These are phyloP conservation scores for Paramecium biaurelia DNA, from an alignment of 73 alveolate genomes.

Conservation along the genomic window DNA sequence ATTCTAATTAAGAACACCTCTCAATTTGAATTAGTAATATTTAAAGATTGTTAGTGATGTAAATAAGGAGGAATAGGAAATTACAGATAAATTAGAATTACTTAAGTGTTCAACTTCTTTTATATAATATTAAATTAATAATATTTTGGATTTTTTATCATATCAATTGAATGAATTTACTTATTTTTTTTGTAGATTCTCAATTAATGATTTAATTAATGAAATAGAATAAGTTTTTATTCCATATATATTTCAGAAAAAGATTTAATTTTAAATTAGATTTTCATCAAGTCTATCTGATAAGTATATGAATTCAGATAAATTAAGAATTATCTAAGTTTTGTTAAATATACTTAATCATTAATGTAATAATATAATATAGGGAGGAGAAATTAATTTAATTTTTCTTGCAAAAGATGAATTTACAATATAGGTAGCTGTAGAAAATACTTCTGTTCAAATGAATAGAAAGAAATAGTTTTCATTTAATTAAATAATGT, in stretches of 20 bases:
- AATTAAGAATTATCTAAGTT: background rate
- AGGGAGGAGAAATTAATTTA: background rate
- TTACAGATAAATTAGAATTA: background rate
- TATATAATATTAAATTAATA: slow-evolving; percentile 2
- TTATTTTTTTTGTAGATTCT: background rate
- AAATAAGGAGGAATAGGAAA: background rate
- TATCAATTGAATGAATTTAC: background rate
- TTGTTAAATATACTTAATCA: background rate
- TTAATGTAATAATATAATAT: background rate
- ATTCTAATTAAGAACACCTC: slow-evolving; percentile 44
- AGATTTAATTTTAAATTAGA: background rate
- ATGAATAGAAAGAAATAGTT: background rate
- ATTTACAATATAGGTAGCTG: background rate
- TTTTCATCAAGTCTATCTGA: background rate
- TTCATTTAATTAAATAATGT: background rate
- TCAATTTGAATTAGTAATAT: background rate
- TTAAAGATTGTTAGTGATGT: background rate
- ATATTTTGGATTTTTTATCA: background rate
- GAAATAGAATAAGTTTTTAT: background rate
- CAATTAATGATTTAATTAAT: background rate
- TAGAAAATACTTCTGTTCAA: background rate
- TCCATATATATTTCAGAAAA: background rate
- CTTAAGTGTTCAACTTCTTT: background rate
- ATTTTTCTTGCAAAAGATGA: background rate
- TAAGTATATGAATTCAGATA: background rate